Evolutionary conservation across 2,329 filamentous ascomycete genomes (phyloP), one percentile per base, ranked within the genome.

Genomic region (Cladosporium sp.): DNA sequence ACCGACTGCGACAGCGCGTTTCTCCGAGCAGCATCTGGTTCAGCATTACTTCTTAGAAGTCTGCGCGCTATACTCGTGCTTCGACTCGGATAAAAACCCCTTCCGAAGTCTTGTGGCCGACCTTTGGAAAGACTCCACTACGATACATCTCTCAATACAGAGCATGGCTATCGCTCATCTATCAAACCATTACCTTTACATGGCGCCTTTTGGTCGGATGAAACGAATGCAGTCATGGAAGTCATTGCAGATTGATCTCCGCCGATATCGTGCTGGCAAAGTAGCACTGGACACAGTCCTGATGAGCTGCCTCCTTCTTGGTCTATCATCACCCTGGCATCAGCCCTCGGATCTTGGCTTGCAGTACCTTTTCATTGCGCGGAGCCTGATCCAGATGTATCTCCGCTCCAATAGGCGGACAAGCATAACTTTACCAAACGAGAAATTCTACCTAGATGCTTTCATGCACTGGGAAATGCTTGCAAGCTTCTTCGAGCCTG

Each of bases 41-140:
- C 85, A 88, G 57, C 86, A 88, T 69, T 89, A 88, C 69, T 89
- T 89, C 76, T 84, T 85, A 69, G 85, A 88, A 66, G 85, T 88
- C 3, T 87, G 85, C 58, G 82, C 81, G 3, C 76, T 88, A 11
- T 88, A 87, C 73, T 89, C 86, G n/a, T 87, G 84, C 66, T 89
- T 87, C 70, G 87, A 89, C 73, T 87, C 86, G 23, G 79, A 81
- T 14, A 80, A 87, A 69, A 89, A 89, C 69, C 85, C 86, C 0
- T 88, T 88, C 69, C 79, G 86, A 44, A 84, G 83, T 1, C 85
- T 85, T 0, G 84, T 88, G 14, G 82, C 81, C 5, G 82, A 83
- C 26, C 78, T 87, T 2, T 88, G 85, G 81, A 80, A 84, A 49
- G 82, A 82, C n/a, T 87, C 85, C 0, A 78, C 83, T 21, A 84